Evolutionary conservation across 805 yeast species (phyloP), one percentile per base, ranked within the genome.

Genomic region (Starmerella geochares): DNA sequence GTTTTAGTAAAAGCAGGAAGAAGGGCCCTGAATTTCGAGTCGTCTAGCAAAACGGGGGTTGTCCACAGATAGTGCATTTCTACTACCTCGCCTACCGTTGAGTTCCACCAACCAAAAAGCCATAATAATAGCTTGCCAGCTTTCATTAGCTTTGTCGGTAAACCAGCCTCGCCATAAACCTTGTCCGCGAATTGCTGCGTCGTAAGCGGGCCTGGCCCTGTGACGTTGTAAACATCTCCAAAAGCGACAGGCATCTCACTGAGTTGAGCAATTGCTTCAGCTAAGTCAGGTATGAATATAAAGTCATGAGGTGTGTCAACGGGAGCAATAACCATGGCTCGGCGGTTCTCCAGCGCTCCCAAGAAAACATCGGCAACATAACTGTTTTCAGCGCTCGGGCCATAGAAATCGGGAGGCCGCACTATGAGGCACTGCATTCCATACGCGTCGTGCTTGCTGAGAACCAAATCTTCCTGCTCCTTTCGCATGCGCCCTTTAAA

Each of bases 1-100:
- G 39, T 36, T 16, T 36, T 36, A 4, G 4, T 7, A 16, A 19
- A 36, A n/a, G 11, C 16, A 9, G 39, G 39, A 4, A 36, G n/a
- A 8, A 21, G 16, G 14, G 25, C 25, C 1, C 24, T 24, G 2
- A 36, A 7, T 13, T 36, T 19, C 6, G 39, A 36, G 14, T 36
- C 39, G 25, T 36, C 39, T 1, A 36, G 39, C 25, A 36, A 25
- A 9, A 36, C 39, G 16, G 39, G 39, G 6, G n/a, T 36, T 4
- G 39, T 36, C 39, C 39, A 36, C 6, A 36, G 39, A 13, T 36
- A 36, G 16, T 36, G 39, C 25, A 36, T 36, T 19, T 36, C 39
- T 5, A 36, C n/a, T n/a, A 36, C 39, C 25, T 36, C 39, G 6
- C 39, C 25, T 19, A 36, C 11, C 25, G 21, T 19, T 8, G 39